These are phyloP conservation scores for Rhododendron vialii DNA, from an alignment of 148 eudicot species.

Conservation along the genomic window DNA sequence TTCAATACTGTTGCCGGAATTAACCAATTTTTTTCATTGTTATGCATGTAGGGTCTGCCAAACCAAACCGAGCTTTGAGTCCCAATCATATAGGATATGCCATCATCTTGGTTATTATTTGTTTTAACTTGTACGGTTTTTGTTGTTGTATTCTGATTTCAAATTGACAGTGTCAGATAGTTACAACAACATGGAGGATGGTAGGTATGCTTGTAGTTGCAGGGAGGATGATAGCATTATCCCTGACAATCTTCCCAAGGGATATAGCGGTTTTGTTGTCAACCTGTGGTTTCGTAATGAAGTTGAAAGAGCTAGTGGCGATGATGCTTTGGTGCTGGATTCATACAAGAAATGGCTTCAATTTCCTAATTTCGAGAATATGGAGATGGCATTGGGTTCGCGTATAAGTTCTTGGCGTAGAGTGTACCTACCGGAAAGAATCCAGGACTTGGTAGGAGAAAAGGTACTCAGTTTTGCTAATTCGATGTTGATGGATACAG, in stretches of 20 bases:
- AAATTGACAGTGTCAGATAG: neutral
- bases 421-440: neutral
- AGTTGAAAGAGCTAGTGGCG: neutral
- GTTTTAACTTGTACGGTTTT: neutral
- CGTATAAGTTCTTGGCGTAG: neutral
- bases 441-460: neutral
- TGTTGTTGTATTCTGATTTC: neutral
- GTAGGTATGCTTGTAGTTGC: neutral
- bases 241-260: neutral
- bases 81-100: neutral
- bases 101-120: neutral
- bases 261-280: neutral
- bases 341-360: neutral
- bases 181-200: neutral
- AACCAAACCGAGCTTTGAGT: too few species aligned
- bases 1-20: too few species aligned
- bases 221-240: neutral
- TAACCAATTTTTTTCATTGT: too few species aligned
- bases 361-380: too few species aligned
- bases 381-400: neutral
- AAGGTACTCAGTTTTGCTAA: neutral
- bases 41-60: too few species aligned
- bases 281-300: neutral
- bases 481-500: neutral
- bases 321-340: neutral